Conservation (phyloP, 176 grass and related monocot species). For the Thalia dealbata region DNA sequence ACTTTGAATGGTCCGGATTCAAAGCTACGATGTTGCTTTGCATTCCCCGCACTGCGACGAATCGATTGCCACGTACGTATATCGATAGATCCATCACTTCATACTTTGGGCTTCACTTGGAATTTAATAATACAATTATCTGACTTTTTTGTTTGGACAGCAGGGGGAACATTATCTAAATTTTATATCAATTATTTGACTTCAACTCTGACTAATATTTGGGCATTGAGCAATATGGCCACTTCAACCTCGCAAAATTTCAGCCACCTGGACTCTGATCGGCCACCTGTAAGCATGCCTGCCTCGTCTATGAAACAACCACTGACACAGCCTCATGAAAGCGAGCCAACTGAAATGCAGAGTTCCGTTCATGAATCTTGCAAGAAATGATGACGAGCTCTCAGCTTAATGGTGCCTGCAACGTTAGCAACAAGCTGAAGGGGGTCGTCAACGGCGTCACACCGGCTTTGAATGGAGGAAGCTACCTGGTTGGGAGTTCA, state of each 20-base stretch:
- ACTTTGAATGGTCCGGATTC: no score
- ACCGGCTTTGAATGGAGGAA: slow-evolving; percentile 9
- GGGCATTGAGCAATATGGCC: slow-evolving; percentile 8
- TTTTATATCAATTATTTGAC: no score
- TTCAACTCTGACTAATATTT: no score
- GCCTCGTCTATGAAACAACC: background rate
- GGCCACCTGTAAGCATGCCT: slow-evolving; percentile 15
- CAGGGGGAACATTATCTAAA: no score
- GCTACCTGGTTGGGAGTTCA: slow-evolving; percentile 18
- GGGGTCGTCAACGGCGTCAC: background rate
- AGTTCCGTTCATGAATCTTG: slow-evolving; percentile 21
- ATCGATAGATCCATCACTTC: no score
- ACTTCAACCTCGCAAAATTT: background rate
- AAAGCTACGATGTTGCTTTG: no score
- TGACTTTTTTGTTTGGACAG: no score
- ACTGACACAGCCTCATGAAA: slow-evolving; percentile 4
- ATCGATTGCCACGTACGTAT: no score
- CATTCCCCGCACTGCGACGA: no score
- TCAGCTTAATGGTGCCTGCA: slow-evolving; percentile 5
- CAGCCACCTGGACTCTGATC: slow-evolving; percentile 1
- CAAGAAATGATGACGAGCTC: slow-evolving; percentile 30
- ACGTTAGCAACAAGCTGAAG: slow-evolving; percentile 5
- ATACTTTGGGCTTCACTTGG: no score
- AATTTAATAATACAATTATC: no score
- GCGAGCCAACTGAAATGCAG: slow-evolving; percentile 13